Conservation (phyloP, 306 rosid genomes). For the Acacia melanoxylon region DNA sequence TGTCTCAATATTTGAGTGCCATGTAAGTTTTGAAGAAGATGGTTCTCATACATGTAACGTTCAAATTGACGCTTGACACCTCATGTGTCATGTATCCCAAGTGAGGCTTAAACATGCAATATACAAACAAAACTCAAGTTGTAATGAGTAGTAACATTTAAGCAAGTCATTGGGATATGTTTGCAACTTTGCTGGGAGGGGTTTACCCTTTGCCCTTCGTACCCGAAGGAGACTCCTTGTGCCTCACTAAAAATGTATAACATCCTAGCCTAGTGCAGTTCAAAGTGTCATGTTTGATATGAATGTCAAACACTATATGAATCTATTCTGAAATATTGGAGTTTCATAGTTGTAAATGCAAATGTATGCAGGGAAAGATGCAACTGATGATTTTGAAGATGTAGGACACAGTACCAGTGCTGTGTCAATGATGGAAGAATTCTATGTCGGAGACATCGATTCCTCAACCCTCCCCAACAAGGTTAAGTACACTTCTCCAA, state of each 20-base stretch:
- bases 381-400: slow-evolving; percentile 78
- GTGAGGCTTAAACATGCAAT: neutral
- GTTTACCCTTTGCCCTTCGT: neutral
- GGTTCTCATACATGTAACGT: no score
- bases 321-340: neutral
- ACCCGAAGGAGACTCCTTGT: neutral
- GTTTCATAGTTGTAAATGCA: slow-evolving; percentile 10
- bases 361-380: slow-evolving; percentile 79
- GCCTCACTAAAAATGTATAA: neutral
- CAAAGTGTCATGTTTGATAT: neutral
- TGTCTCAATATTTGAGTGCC: neutral
- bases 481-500: slow-evolving; percentile 66
- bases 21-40: no score
- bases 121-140: neutral
- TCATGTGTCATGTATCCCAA: no score
- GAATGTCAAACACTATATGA: neutral
- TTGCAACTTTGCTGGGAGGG: neutral
- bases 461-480: slow-evolving; percentile 56
- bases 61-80: no score
- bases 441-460: slow-evolving; percentile 79
- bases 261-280: neutral
- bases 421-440: slow-evolving; percentile 81
- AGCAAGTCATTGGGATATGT: neutral
- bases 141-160: neutral
- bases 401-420: slow-evolving; percentile 88